Percentiles rank a stretch among this genome's conserved stretches.
Evolutionary conservation across 202 grass and related monocot genomes (phyloP).

Genomic region (Setaria viridis): DNA sequence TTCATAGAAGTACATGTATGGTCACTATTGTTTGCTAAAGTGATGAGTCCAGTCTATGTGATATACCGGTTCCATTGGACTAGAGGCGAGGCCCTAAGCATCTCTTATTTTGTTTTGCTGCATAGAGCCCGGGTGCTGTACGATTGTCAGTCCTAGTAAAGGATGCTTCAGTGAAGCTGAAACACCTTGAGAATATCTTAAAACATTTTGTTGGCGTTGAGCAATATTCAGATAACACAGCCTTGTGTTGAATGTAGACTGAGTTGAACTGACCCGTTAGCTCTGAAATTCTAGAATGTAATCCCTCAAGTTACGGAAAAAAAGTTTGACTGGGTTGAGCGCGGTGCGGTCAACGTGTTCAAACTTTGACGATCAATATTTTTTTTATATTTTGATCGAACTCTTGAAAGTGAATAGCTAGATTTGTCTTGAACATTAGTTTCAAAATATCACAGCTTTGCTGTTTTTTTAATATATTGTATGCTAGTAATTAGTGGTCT

Average conservation of each 20-base stretch:
- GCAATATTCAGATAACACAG: background rate
- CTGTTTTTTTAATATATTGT: background rate
- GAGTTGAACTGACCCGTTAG: background rate
- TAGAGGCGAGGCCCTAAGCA: background rate
- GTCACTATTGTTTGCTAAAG: background rate
- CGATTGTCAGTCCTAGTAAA: background rate
- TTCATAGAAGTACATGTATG: background rate
- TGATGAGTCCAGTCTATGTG: background rate
- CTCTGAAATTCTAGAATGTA: conserved; percentile 10
- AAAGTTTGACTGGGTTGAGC: background rate
- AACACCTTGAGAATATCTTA: conserved; percentile 4
- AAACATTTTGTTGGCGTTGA: conserved; percentile 5
- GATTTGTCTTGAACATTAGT: background rate
- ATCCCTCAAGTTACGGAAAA: background rate
- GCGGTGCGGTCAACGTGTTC: background rate
- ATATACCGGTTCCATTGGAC: background rate
- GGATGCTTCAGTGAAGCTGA: background rate
- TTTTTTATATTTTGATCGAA: background rate
- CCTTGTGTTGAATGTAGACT: background rate
- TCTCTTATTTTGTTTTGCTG: background rate
- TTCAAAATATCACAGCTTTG: background rate
- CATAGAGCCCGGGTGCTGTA: conserved; percentile 13
- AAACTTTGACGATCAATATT: background rate
- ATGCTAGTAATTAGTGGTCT: background rate
- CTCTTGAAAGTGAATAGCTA: background rate